A percentile compares a stretch with the other conserved stretches of the same genome.
These are phyloP conservation scores for Pichia californica DNA, from an alignment of 805 yeast genomes.

Conservation along the genomic window DNA sequence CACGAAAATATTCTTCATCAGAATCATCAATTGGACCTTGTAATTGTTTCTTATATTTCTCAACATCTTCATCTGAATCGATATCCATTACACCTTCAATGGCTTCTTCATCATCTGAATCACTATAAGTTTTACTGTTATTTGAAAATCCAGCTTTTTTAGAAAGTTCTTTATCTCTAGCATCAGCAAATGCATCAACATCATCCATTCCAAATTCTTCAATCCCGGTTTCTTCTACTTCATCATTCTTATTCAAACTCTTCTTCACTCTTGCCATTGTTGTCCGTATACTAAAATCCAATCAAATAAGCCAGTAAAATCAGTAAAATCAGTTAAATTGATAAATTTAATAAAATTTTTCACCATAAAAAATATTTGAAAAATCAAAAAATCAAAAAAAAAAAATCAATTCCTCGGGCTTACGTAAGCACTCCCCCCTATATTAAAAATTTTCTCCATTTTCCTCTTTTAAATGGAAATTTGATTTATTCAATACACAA, in stretches of 20 bases:
- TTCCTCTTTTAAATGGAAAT: no score
- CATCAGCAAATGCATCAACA: conserved; percentile 61
- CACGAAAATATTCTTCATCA: conserved; percentile 40
- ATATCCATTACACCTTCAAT: conserved; percentile 32
- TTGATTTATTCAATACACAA: no score
- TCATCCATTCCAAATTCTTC: conserved; percentile 51
- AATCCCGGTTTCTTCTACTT: conserved; percentile 19
- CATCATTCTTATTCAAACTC: not conserved
- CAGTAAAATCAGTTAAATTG: no score
- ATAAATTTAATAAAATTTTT: no score
- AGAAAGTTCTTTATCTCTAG: conserved; percentile 49
- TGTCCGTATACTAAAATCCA: no score
- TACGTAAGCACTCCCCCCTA: no score
- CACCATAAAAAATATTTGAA: no score
- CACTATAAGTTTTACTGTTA: conserved; percentile 31
- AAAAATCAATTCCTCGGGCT: no score
- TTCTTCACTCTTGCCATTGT: conserved; percentile 13
- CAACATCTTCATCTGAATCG: conserved; percentile 30
- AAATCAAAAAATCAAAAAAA: no score
- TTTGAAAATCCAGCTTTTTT: conserved; percentile 47
- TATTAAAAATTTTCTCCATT: no score
- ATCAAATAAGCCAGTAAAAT: not conserved
- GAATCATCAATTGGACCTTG: conserved; percentile 42
- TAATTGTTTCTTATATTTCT: conserved; percentile 23
- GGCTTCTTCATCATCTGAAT: conserved; percentile 23